Conservation (phyloP, 805 yeast species). For the Maudiozyma pseudohumilis region DNA sequence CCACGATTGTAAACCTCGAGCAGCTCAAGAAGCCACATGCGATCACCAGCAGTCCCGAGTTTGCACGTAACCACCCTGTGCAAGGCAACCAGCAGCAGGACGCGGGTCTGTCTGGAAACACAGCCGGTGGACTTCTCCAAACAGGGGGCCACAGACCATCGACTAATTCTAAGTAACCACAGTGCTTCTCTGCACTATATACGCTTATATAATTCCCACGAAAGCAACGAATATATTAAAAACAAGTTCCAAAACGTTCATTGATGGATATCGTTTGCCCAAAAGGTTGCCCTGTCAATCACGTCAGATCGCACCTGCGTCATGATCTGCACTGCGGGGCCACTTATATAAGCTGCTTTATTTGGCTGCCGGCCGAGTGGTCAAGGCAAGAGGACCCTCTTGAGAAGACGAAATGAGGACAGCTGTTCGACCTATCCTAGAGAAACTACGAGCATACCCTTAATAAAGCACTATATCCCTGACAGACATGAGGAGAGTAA, state of each 20-base stretch:
- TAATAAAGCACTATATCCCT: not conserved
- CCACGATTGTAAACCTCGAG: slow-evolving; percentile 15
- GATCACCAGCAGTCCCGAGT: slow-evolving; percentile 7
- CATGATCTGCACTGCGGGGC: too few relatives aligned
- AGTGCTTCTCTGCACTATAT: not conserved
- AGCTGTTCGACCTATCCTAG: too few relatives aligned
- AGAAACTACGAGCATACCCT: too few relatives aligned
- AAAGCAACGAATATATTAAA: not conserved
- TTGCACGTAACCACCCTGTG: not conserved
- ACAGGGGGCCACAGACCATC: slow-evolving; percentile 22
- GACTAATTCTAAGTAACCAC: not conserved
- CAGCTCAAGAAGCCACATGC: slow-evolving; percentile 21
- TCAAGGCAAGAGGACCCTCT: too few relatives aligned
- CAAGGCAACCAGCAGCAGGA: not conserved
- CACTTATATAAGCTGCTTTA: too few relatives aligned
- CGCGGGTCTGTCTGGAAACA: slow-evolving; percentile 3
- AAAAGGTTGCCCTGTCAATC: too few relatives aligned
- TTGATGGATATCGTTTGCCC: too few relatives aligned
- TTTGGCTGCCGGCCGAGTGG: too few relatives aligned
- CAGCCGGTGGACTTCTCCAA: slow-evolving; percentile 17
- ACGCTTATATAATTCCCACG: not conserved
- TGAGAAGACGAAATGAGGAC: too few relatives aligned
- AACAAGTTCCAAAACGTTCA: not conserved
- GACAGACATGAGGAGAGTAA: not conserved
- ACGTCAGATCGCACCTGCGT: too few relatives aligned